Evolutionary conservation across 257 asterid species (phyloP).

Genomic region (Scutellaria minor): DNA sequence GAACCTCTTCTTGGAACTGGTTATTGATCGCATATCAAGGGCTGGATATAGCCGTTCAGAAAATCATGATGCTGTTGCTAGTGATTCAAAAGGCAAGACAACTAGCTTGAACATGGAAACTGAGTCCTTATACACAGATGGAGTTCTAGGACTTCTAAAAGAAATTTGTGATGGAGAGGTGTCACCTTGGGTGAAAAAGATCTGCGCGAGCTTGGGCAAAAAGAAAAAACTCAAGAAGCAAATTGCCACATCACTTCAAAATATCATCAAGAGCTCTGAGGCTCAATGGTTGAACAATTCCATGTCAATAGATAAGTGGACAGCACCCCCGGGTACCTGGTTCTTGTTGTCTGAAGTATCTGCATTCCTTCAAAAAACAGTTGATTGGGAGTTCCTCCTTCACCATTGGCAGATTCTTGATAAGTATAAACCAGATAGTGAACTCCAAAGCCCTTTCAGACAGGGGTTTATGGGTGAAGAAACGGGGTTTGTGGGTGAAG

Average conservation of each 20-base stretch:
- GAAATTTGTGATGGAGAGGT: conserved; percentile 82
- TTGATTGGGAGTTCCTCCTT: conserved; percentile 92
- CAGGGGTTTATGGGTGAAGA: conserved; percentile 47
- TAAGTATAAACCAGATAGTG: conserved; percentile 52
- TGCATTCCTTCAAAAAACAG: conserved; percentile 69
- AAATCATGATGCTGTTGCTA: conserved; percentile 33
- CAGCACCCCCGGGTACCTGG: conserved; percentile 98
- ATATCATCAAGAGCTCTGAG: conserved; percentile 71
- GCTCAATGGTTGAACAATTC: conserved; percentile 59
- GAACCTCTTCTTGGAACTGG: conserved; percentile 78
- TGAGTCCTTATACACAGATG: conserved; percentile 50
- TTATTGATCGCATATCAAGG: conserved; percentile 66
- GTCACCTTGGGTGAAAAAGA: conserved; percentile 90
- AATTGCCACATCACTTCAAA: conserved; percentile 72
- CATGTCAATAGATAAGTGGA: conserved; percentile 81
- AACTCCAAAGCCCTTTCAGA: conserved; percentile 46
- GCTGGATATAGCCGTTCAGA: conserved; percentile 49
- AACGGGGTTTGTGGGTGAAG: conserved; percentile 46
- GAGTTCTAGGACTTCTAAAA: conserved; percentile 59
- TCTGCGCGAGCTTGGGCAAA: conserved; percentile 85
- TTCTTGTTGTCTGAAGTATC: conserved; percentile 87
- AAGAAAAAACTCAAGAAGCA: conserved; percentile 72
- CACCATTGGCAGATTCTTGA: conserved; percentile 93
- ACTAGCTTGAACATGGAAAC: conserved; percentile 37
- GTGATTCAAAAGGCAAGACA: conserved; percentile 40